Conservation (phyloP, 2,329 filamentous ascomycete genomes). For the Arthrobotrys entomopaga region DNA sequence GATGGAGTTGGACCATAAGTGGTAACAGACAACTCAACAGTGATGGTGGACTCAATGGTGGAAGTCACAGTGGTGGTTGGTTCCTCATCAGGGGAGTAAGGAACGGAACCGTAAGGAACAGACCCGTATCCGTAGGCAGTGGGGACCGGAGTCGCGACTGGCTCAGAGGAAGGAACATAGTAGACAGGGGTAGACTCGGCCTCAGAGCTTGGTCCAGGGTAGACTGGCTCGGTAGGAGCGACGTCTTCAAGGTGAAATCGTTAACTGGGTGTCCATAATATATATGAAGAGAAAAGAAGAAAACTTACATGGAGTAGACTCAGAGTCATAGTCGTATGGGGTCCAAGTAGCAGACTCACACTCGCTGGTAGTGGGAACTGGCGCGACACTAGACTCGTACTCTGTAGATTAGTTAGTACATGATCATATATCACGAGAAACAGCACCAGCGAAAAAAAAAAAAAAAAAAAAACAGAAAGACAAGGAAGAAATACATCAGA, state of each 20-base stretch:
- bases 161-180: conserved; percentile 36
- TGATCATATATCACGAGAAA: not conserved
- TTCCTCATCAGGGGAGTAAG: conserved; percentile 37
- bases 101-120: conserved; percentile 21
- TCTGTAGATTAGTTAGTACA: conserved; percentile 26
- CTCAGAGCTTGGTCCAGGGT: conserved; percentile 26
- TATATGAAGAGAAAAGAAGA: not conserved
- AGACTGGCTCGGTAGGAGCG: conserved; percentile 16
- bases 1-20: conserved; percentile 29
- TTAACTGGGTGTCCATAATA: conserved; percentile 6
- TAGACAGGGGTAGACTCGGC: conserved; percentile 26
- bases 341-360: conserved; percentile 46
- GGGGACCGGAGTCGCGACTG: conserved; percentile 29
- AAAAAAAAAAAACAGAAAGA: not conserved
- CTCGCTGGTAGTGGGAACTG: conserved; percentile 38
- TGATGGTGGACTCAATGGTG: conserved; percentile 44
- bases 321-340: conserved; percentile 42
- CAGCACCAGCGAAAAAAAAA: not conserved
- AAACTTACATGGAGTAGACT: conserved; percentile 49
- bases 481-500: no score
- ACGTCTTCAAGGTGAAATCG: conserved; percentile 18
- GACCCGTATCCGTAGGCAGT: conserved; percentile 28
- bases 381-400: conserved; percentile 28
- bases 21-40: conserved; percentile 26
- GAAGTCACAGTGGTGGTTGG: conserved; percentile 48